These are phyloP conservation scores for Trametes punicea DNA, from an alignment of 768 basidiomycete species.

Conservation along the genomic window DNA sequence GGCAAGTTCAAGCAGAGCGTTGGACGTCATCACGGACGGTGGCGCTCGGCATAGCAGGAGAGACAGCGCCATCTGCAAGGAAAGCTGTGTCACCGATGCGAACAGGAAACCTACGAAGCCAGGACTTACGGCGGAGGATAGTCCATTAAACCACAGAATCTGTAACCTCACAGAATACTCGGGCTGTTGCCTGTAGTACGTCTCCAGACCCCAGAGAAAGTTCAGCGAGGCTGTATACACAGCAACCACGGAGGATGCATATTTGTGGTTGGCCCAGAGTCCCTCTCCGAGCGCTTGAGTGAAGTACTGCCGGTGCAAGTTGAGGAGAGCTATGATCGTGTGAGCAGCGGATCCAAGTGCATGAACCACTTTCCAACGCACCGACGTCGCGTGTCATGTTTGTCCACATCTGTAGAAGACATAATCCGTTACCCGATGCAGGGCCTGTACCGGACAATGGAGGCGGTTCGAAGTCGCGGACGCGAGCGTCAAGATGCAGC, in stretches of 20 bases:
- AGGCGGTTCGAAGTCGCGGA: constrained; percentile 56
- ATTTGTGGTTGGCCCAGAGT: constrained; percentile 57
- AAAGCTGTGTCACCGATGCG: neutral
- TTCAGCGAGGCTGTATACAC: constrained; percentile 59
- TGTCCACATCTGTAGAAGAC: constrained; percentile 14
- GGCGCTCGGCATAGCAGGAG: constrained; percentile 64
- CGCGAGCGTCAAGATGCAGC: constrained; percentile 48
- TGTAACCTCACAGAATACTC: constrained; percentile 63
- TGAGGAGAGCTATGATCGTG: constrained; percentile 49
- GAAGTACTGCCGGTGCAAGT: constrained; percentile 66
- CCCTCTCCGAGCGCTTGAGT: constrained; percentile 60
- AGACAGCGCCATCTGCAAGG: constrained; percentile 52
- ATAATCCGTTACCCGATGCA: constrained; percentile 13
- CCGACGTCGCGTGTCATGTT: constrained; percentile 55
- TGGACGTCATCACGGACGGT: constrained; percentile 50
- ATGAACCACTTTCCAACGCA: constrained; percentile 28
- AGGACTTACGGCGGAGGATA: constrained; percentile 62
- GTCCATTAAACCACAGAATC: constrained; percentile 73
- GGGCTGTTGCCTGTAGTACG: constrained; percentile 54
- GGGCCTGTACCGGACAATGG: constrained; percentile 35
- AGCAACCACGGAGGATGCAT: constrained; percentile 68
- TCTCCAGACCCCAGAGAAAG: constrained; percentile 54
- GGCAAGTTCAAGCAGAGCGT: constrained; percentile 61
- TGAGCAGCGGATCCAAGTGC: neutral
- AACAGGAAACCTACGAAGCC: neutral